phyloP scores from a whole-genome alignment of 2,329 filamentous ascomycete species.

The Neofusicoccum kwambonambiense region DNA sequence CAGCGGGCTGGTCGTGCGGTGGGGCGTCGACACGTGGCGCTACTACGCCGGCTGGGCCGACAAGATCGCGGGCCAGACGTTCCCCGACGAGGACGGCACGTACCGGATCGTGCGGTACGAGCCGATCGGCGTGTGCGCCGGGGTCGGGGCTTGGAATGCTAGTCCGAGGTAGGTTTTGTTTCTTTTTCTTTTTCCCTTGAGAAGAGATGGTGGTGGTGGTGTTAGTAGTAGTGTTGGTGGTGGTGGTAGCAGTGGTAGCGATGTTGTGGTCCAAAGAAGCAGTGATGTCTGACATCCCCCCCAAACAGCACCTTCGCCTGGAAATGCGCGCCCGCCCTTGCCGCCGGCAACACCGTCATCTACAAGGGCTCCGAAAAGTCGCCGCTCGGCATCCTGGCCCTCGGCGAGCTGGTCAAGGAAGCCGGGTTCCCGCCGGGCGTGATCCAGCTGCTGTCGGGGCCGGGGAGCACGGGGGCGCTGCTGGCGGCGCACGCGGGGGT shows the following conservation, averaged over 20 bases:
- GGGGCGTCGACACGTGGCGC: background rate
- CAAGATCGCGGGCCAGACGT: slow-evolving; percentile 35
- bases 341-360: slow-evolving; percentile 31
- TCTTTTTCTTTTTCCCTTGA: too few relatives aligned
- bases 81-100: slow-evolving; percentile 24
- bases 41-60: slow-evolving; percentile 31
- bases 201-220: too few relatives aligned
- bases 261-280: too few relatives aligned
- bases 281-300: background rate
- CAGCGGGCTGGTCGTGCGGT: background rate
- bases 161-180: background rate
- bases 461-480: slow-evolving; percentile 30
- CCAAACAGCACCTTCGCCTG: slow-evolving; percentile 24
- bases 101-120: slow-evolving; percentile 32
- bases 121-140: slow-evolving; percentile 31
- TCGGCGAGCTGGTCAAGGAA: slow-evolving; percentile 32
- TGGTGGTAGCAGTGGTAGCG: too few relatives aligned
- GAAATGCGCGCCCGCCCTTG: slow-evolving; percentile 32
- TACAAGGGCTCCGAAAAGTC: slow-evolving; percentile 33
- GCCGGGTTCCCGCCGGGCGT: slow-evolving; percentile 43
- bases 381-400: slow-evolving; percentile 26
- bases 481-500: slow-evolving; percentile 42
- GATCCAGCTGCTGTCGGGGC: slow-evolving; percentile 32
- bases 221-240: too few relatives aligned
- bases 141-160: slow-evolving; percentile 31